These are phyloP conservation scores for Aspergillus quadrilineatus DNA, from an alignment of 2,329 filamentous ascomycete genomes.

Conservation along the genomic window DNA sequence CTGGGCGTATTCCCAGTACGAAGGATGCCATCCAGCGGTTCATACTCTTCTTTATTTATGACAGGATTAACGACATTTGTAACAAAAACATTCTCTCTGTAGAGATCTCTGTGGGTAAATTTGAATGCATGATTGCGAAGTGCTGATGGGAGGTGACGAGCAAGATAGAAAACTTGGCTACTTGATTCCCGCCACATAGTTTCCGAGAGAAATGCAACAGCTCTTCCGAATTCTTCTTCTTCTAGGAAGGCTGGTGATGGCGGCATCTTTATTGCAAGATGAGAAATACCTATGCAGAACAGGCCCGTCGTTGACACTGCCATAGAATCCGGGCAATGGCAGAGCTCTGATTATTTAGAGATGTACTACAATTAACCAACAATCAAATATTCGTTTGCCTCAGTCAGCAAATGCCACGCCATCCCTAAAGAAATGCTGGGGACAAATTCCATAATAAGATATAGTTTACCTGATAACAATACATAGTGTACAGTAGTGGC, in stretches of 20 bases:
- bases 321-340: constrained; percentile 23
- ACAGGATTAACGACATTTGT: not conserved
- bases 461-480: constrained; percentile 16
- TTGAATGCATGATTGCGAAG: not conserved
- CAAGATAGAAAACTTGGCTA: constrained; percentile 19
- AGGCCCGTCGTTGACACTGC: constrained; percentile 20
- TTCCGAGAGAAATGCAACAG: constrained; percentile 19
- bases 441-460: constrained; percentile 22
- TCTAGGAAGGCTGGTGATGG: constrained; percentile 19
- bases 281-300: constrained; percentile 25
- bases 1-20: constrained; percentile 35
- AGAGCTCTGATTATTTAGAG: constrained; percentile 18
- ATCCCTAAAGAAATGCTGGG: constrained; percentile 15
- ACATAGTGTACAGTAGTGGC: constrained; percentile 24
- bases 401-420: constrained; percentile 17
- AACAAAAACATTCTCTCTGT: constrained; percentile 5
- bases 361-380: constrained; percentile 16
- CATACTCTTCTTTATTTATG: constrained; percentile 18
- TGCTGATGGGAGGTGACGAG: constrained; percentile 21
- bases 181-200: constrained; percentile 17
- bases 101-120: not conserved
- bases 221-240: constrained; percentile 22
- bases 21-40: constrained; percentile 29
- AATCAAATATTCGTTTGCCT: constrained; percentile 18
- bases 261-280: constrained; percentile 16